These are phyloP conservation scores for Puccinellia tenuiflora DNA, from an alignment of 176 grass and related monocot genomes.

Conservation along the genomic window DNA sequence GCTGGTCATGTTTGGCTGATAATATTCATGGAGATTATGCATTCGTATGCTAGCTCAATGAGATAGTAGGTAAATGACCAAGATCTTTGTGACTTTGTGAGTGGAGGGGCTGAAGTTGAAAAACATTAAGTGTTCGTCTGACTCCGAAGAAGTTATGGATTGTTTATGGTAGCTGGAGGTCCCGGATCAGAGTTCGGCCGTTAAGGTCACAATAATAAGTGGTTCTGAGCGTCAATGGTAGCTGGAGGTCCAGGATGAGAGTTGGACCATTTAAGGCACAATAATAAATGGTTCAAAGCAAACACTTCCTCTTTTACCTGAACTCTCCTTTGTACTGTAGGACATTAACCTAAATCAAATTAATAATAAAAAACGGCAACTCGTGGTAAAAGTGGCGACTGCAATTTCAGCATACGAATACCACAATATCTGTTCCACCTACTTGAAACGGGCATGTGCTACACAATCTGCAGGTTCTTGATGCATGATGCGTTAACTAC, in stretches of 20 bases:
- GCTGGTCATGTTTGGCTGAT: background rate
- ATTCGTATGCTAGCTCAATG: background rate
- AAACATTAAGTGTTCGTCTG: background rate
- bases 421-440: background rate
- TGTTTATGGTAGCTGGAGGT: background rate
- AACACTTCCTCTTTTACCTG: background rate
- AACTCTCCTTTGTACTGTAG: background rate
- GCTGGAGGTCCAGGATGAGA: slow-evolving; percentile 5
- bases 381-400: background rate
- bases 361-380: background rate
- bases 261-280: background rate
- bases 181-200: background rate
- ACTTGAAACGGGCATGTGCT: background rate
- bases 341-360: background rate
- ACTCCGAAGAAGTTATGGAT: background rate
- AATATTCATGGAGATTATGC: background rate
- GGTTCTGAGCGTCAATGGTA: background rate
- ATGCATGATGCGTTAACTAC: background rate
- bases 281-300: background rate
- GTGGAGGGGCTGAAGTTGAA: background rate
- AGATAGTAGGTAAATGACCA: background rate
- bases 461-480: background rate
- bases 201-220: background rate
- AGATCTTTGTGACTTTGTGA: background rate
- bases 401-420: background rate